Evolutionary conservation across 1,284 basidiomycete species (phyloP).

Genomic region (Trichosporon faecale): DNA sequence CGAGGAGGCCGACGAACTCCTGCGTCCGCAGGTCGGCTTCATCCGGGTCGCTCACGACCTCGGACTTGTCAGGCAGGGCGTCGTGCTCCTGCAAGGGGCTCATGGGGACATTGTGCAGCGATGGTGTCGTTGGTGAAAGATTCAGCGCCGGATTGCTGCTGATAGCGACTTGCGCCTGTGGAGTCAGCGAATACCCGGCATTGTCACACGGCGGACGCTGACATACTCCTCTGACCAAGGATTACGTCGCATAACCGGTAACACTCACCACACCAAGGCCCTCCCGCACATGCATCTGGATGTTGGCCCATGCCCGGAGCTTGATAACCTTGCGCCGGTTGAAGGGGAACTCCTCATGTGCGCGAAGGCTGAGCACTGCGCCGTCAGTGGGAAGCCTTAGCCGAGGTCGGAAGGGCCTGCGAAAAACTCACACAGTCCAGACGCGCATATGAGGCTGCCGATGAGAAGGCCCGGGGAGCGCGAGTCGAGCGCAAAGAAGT

Average conservation of each 20-base stretch:
- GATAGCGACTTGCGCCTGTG: background rate
- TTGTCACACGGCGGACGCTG: background rate
- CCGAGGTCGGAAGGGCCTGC: background rate
- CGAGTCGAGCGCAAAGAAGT: constrained; percentile 6
- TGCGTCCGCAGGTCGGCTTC: constrained; percentile 23
- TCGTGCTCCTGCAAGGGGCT: background rate
- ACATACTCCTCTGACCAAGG: background rate
- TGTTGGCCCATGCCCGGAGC: constrained; percentile 4
- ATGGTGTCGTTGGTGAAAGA: background rate
- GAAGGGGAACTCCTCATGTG: constrained; percentile 2
- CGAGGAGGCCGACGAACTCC: constrained; percentile 45
- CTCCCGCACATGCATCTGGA: constrained; percentile 5
- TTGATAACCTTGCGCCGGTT: background rate
- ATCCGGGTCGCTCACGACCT: background rate
- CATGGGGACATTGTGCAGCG: background rate
- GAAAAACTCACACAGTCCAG: background rate
- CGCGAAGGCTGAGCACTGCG: constrained; percentile 1
- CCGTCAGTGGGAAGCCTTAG: background rate
- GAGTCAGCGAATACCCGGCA: background rate
- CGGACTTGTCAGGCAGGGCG: constrained; percentile 19
- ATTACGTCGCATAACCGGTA: background rate
- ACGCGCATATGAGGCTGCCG: background rate
- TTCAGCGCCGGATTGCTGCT: background rate
- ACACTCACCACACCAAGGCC: background rate
- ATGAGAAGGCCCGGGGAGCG: background rate